Evolutionary conservation across 2,329 filamentous ascomycete genomes (phyloP).

Genomic region (Lachnum nothofagi): DNA sequence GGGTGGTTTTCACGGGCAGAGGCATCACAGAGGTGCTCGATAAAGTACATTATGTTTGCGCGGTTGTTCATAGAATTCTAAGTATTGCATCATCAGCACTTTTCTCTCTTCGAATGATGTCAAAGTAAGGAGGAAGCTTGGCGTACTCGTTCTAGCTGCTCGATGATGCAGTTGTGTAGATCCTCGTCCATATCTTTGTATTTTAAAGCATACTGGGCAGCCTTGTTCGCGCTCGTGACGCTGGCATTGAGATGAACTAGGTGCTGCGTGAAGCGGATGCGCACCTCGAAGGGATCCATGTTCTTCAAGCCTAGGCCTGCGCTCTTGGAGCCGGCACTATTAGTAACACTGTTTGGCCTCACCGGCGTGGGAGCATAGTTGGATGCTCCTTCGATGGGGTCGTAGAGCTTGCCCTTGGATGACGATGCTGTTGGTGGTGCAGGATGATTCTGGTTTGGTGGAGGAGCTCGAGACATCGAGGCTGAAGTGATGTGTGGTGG

Average conservation of each 20-base stretch:
- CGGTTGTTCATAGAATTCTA: conserved; percentile 93
- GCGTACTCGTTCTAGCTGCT: conserved; percentile 79
- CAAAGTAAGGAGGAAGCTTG: not conserved
- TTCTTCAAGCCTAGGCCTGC: not conserved
- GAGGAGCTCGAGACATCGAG: not conserved
- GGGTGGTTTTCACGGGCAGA: conserved; percentile 58
- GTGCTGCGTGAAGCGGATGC: conserved; percentile 90
- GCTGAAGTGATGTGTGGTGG: not conserved
- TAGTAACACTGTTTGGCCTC: conserved; percentile 5
- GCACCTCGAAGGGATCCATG: conserved; percentile 86
- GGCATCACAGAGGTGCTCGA: conserved; percentile 83
- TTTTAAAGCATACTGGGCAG: conserved; percentile 89
- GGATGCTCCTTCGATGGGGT: not conserved
- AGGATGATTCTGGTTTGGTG: not conserved
- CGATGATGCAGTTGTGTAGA: conserved; percentile 91
- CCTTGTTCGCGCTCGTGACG: conserved; percentile 82
- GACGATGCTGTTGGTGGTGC: not conserved
- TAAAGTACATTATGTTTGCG: conserved; percentile 99
- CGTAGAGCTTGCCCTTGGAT: not conserved
- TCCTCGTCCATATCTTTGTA: conserved; percentile 95
- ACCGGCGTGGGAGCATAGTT: not conserved
- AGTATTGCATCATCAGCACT: not conserved
- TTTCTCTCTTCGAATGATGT: not conserved
- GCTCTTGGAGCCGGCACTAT: conserved; percentile 6
- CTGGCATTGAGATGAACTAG: conserved; percentile 89